These are phyloP conservation scores for Xylaria castorea DNA, from an alignment of 495 filamentous ascomycete species.

Conservation along the genomic window DNA sequence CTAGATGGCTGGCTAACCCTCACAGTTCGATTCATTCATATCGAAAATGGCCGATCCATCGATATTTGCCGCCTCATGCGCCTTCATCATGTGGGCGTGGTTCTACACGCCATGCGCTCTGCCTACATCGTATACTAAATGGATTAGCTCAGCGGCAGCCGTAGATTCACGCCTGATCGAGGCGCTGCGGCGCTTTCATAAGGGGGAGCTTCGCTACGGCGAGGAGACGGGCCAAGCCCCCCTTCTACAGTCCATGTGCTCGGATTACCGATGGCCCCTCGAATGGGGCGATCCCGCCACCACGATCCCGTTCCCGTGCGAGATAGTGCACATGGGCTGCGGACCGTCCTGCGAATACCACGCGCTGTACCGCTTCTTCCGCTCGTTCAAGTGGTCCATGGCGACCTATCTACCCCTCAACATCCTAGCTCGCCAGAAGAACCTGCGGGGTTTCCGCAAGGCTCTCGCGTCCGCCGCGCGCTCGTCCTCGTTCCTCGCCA, in stretches of 20 bases:
- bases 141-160: constrained; percentile 80
- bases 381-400: constrained; percentile 77
- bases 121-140: constrained; percentile 80
- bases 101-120: constrained; percentile 75
- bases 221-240: constrained; percentile 76
- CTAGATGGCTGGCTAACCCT: constrained; percentile 28
- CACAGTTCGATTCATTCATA: constrained; percentile 54
- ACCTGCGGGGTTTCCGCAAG: constrained; percentile 44
- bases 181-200: constrained; percentile 71
- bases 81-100: constrained; percentile 92
- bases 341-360: constrained; percentile 81
- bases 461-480: constrained; percentile 68
- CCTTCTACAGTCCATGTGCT: constrained; percentile 76
- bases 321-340: constrained; percentile 84
- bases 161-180: constrained; percentile 81
- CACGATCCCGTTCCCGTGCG: constrained; percentile 81
- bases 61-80: constrained; percentile 76
- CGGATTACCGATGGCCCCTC: constrained; percentile 71
- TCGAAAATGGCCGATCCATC: constrained; percentile 68
- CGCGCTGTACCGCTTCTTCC: constrained; percentile 71
- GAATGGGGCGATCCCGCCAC: constrained; percentile 79
- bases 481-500: constrained; percentile 82
- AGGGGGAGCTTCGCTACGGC: constrained; percentile 74
- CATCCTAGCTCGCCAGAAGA: constrained; percentile 65
- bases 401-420: constrained; percentile 84